phyloP scores from a whole-genome alignment of 495 filamentous ascomycete species.

The Tetracladium setigerum region DNA sequence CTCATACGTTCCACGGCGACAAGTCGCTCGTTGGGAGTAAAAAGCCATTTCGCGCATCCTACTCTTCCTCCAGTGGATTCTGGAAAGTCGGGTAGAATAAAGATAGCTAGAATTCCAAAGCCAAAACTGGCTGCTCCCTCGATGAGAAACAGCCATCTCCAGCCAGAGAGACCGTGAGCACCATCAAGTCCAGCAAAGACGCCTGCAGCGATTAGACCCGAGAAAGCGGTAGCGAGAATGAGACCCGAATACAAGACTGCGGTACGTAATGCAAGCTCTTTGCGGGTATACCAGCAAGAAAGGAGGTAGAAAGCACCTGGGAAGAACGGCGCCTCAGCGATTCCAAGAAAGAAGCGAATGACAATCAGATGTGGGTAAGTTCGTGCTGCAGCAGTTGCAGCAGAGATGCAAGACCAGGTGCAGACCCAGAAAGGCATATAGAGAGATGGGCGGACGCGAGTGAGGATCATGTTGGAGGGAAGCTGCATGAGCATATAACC shows the following conservation, averaged over 20 bases:
- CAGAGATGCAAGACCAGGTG: constrained; percentile 32
- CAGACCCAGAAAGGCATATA: constrained; percentile 26
- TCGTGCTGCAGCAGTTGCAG: constrained; percentile 24
- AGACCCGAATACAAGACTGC: constrained; percentile 35
- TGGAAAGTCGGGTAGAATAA: constrained; percentile 76
- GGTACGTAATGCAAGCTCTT: constrained; percentile 36
- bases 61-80: too few species aligned
- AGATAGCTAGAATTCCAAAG: constrained; percentile 43
- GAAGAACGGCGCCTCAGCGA: constrained; percentile 31
- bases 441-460: constrained; percentile 24
- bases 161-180: constrained; percentile 33
- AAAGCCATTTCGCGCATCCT: too few species aligned
- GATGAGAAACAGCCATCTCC: constrained; percentile 72
- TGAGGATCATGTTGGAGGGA: constrained; percentile 48
- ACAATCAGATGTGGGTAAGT: constrained; percentile 29
- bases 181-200: constrained; percentile 44
- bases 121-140: constrained; percentile 53
- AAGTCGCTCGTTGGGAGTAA: too few species aligned
- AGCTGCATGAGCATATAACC: constrained; percentile 20
- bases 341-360: constrained; percentile 28
- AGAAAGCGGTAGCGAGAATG: constrained; percentile 35
- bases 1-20: too few species aligned
- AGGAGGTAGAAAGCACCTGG: constrained; percentile 41
- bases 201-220: constrained; percentile 38
- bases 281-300: constrained; percentile 39